Conservation (phyloP, 2,329 filamentous ascomycete species). For the Atkinsonella hypoxylon region DNA sequence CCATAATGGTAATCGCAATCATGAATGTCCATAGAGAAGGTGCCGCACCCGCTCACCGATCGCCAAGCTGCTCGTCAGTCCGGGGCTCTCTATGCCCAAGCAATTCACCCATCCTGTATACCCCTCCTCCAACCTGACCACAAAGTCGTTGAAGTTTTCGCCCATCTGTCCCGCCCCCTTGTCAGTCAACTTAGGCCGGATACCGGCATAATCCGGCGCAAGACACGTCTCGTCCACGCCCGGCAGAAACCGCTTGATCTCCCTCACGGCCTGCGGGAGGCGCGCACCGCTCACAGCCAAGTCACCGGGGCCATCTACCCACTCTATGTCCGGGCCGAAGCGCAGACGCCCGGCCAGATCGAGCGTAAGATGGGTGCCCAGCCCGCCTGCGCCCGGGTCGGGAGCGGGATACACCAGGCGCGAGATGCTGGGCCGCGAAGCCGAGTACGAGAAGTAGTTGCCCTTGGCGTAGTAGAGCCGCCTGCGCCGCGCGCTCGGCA, state of each 20-base stretch:
- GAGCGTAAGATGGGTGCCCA: constrained; percentile 88
- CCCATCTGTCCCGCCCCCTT: constrained; percentile 48
- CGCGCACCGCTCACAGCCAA: constrained; percentile 54
- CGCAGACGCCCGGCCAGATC: constrained; percentile 75
- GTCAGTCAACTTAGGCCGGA: constrained; percentile 68
- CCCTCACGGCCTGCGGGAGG: constrained; percentile 53
- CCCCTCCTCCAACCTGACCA: constrained; percentile 65
- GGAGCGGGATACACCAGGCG: constrained; percentile 85
- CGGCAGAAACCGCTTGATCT: constrained; percentile 72
- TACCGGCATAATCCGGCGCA: constrained; percentile 76
- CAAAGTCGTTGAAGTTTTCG: constrained; percentile 71
- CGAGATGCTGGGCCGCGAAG: constrained; percentile 48
- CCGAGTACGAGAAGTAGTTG: constrained; percentile 79
- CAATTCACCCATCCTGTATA: constrained; percentile 79
- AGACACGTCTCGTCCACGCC: constrained; percentile 54
- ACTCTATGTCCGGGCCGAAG: constrained; percentile 93
- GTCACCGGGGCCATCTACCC: constrained; percentile 63
- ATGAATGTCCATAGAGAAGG: constrained; percentile 30
- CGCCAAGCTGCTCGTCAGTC: constrained; percentile 74
- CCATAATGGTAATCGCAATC: background rate
- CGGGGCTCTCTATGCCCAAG: constrained; percentile 86
- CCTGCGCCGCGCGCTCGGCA: constrained; percentile 42
- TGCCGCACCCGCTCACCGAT: constrained; percentile 65
- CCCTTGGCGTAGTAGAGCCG: constrained; percentile 80
- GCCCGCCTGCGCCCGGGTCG: constrained; percentile 64